These are phyloP conservation scores for Termitomyces sp. DNA, from an alignment of 768 basidiomycete genomes.

Conservation along the genomic window DNA sequence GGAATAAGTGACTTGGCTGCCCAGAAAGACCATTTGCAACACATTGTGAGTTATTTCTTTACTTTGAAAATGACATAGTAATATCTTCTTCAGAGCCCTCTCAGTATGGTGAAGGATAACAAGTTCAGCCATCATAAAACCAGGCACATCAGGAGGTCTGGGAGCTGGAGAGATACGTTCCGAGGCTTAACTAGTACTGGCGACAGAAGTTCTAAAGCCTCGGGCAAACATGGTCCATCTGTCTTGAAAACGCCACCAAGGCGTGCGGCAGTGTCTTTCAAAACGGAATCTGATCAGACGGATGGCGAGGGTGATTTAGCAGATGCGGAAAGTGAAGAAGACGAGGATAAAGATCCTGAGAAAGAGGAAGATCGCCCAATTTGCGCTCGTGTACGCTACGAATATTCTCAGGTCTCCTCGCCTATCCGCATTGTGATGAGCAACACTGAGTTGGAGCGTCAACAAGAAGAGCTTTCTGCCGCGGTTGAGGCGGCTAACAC, in stretches of 20 bases:
- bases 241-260: conserved; percentile 23
- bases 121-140: conserved; percentile 29
- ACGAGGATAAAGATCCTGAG: conserved; percentile 38
- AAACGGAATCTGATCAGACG: conserved; percentile 14
- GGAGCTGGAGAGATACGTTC: conserved; percentile 60
- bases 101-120: conserved; percentile 85
- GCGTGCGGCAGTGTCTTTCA: not conserved
- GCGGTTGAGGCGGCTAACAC: conserved; percentile 49
- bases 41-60: conserved; percentile 44
- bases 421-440: conserved; percentile 23
- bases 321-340: conserved; percentile 52
- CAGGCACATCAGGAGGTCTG: conserved; percentile 49
- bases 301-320: conserved; percentile 51
- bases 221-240: conserved; percentile 18
- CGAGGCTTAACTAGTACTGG: conserved; percentile 42
- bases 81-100: conserved; percentile 53
- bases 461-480: conserved; percentile 49
- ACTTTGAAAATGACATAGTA: not conserved
- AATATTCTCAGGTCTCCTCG: conserved; percentile 31
- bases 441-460: conserved; percentile 40
- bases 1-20: conserved; percentile 66
- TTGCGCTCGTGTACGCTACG: conserved; percentile 66
- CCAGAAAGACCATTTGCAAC: conserved; percentile 86
- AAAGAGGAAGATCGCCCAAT: conserved; percentile 76
- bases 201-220: conserved; percentile 27